Evolutionary conservation across 164 flowering plant genomes (phyloP).

Genomic region (Akebia trifoliata): DNA sequence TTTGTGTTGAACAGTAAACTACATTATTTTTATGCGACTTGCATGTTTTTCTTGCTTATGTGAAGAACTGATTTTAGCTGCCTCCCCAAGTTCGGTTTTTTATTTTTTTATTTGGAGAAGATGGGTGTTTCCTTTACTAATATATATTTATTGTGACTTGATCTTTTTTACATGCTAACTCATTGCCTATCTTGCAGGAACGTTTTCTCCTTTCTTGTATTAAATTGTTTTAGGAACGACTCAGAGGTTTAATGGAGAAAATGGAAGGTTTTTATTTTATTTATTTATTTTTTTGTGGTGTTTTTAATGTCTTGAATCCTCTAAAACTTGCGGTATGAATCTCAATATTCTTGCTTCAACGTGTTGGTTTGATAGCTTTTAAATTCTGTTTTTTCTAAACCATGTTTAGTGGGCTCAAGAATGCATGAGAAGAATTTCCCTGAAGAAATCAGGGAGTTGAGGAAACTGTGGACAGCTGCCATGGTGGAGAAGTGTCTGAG

Average conservation of each 20-base stretch:
- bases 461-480: constrained; percentile 21
- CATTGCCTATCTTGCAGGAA: background rate
- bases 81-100: too few species aligned
- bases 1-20: too few species aligned
- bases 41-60: too few species aligned
- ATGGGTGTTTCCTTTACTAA: too few species aligned
- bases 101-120: too few species aligned
- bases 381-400: background rate
- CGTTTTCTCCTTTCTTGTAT: background rate
- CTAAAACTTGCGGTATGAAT: background rate
- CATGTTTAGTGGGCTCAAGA: constrained; percentile 11
- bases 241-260: constrained; percentile 3
- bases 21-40: too few species aligned
- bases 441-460: constrained; percentile 23
- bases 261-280: constrained; percentile 6
- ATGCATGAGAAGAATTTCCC: constrained; percentile 13
- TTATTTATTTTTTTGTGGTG: background rate
- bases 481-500: constrained; percentile 29
- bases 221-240: background rate
- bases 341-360: background rate
- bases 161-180: background rate
- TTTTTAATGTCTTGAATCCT: background rate
- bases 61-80: too few species aligned
- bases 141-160: background rate
- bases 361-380: background rate